Evolutionary conservation across 306 rosid species (phyloP), one percentile per base, ranked within the genome.

Genomic region (Adenanthera pavonina): DNA sequence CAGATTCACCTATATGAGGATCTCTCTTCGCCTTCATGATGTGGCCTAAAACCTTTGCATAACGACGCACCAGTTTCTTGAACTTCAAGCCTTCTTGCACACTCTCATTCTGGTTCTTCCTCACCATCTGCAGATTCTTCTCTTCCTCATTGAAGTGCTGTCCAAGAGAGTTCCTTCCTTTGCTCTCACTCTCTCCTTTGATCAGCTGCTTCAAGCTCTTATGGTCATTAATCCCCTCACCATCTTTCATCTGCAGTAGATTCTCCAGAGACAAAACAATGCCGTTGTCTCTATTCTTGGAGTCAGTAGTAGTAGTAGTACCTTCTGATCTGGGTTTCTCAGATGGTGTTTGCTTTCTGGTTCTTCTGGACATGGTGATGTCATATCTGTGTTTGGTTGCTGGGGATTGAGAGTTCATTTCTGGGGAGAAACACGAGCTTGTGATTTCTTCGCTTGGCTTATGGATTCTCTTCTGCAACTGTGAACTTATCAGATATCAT

Each of bases 311-410:
- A 41, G 76, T 72, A 59, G 65, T 25, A 9, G 0, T 25, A 41
- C 19, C 36, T 20, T 69, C 44, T 10, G 73, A n/a, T 49, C 36
- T 8, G 36, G 72, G 74, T 56, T 82, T 84, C 51, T 84, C 89
- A 61, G 16, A 61, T 33, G 68, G 68, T 74, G 68, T 47, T 62
- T 86, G 86, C 74, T 86, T 94, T 87, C 98, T 89, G 25, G 98
- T 94, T 87, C 98, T 92, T 83, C 80, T 89, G 48, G 98, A 94
- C 98, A 89, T 92, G 69, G 88, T 88, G 69, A 94, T 90, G 75
- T 92, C 98, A 53, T 85, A 94, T 51, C 69, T 89, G 79, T 54
- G 97, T 78, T 86, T 90, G 80, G 51, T 62, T 53, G 81, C 20
- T 17, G 84, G 80, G 61, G 86, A 76, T 41, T 83, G 83, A 36